phyloP scores from a whole-genome alignment of 129 eudicot genomes.

The Centaurea solstitialis region DNA sequence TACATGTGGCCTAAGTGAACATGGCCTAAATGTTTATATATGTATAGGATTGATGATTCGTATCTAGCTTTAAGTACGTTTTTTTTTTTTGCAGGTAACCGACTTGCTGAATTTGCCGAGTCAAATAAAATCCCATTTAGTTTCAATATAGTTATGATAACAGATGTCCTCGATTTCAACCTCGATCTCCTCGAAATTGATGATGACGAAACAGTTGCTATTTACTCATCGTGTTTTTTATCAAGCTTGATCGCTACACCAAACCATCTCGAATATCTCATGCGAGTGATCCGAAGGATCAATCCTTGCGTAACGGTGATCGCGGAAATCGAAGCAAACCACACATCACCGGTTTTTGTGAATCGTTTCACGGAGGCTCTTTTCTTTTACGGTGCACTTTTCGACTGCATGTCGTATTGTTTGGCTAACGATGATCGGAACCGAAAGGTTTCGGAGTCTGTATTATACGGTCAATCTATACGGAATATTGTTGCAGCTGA shows the following conservation, averaged over 20 bases:
- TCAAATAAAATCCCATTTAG: conserved; percentile 38
- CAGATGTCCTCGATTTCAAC: conserved; percentile 38
- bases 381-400: conserved; percentile 51
- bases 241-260: conserved; percentile 27
- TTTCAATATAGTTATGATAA: conserved; percentile 46
- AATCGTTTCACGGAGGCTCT: conserved; percentile 50
- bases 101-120: conserved; percentile 37
- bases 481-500: conserved; percentile 54
- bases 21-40: too few relatives aligned
- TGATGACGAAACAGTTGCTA: conserved; percentile 40
- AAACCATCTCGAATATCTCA: conserved; percentile 39
- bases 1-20: too few relatives aligned
- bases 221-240: conserved; percentile 33
- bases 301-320: conserved; percentile 45
- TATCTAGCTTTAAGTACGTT: too few relatives aligned
- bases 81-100: conserved; percentile 18
- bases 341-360: conserved; percentile 40
- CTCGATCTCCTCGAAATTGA: conserved; percentile 28
- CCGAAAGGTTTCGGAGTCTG: conserved; percentile 31
- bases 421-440: conserved; percentile 30
- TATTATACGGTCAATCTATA: conserved; percentile 27
- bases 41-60: too few relatives aligned
- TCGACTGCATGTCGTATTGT: conserved; percentile 42
- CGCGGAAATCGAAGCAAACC: conserved; percentile 51
- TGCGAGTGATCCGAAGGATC: conserved; percentile 38